Conservation (phyloP, 2,329 filamentous ascomycete genomes). For the Penicillium sp. region DNA sequence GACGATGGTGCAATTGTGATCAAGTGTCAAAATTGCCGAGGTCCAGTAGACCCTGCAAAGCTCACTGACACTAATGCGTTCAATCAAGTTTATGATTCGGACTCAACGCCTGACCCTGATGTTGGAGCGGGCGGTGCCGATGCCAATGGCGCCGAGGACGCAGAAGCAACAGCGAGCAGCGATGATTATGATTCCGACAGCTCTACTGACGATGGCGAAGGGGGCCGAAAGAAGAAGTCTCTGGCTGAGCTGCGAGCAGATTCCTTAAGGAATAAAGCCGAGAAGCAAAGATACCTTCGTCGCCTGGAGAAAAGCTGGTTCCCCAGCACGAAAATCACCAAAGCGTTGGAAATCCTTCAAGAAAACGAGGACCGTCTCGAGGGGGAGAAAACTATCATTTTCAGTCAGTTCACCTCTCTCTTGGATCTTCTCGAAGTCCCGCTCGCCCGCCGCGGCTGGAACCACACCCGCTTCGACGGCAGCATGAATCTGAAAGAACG, state of each 20-base stretch:
- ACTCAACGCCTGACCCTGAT: conserved; percentile 34
- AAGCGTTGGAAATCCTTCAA: conserved; percentile 64
- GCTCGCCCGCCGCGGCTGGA: conserved; percentile 57
- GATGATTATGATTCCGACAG: conserved; percentile 27
- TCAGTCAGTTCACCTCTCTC: conserved; percentile 77
- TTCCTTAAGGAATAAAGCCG: conserved; percentile 61
- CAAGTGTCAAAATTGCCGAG: conserved; percentile 76
- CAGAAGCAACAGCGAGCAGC: conserved; percentile 25
- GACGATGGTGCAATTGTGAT: conserved; percentile 53
- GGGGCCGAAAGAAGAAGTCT: conserved; percentile 45
- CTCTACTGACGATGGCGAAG: conserved; percentile 36
- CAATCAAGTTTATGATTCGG: conserved; percentile 67
- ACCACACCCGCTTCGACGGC: conserved; percentile 72
- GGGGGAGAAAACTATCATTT: conserved; percentile 75
- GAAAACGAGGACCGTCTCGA: conserved; percentile 49
- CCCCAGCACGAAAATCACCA: conserved; percentile 72
- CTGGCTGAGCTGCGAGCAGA: conserved; percentile 67
- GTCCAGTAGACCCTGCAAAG: conserved; percentile 62
- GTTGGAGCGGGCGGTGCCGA: conserved; percentile 34
- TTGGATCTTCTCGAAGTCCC: conserved; percentile 76
- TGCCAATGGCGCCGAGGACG: conserved; percentile 40
- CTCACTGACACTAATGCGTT: conserved; percentile 75
- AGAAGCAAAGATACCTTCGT: conserved; percentile 67
- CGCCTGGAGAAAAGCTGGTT: conserved; percentile 68
- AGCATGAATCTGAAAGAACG: conserved; percentile 67